Conservation (phyloP, 2,329 filamentous ascomycete species). For the Botrytis pseudocinerea region DNA sequence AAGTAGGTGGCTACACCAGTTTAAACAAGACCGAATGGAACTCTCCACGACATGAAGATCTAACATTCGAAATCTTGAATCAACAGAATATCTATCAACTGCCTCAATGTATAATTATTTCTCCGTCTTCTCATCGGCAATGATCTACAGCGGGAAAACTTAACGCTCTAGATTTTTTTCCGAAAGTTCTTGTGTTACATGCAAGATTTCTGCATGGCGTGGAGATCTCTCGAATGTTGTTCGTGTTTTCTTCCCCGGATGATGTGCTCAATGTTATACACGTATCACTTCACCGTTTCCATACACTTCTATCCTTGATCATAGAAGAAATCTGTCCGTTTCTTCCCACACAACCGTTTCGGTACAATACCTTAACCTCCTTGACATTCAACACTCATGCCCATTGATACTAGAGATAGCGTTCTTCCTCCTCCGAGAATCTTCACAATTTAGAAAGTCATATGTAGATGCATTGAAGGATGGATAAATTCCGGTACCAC, state of each 20-base stretch:
- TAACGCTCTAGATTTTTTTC: background rate
- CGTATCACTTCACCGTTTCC: background rate
- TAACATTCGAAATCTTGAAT: background rate
- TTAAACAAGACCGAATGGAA: background rate
- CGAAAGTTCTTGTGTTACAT: background rate
- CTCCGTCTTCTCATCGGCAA: background rate
- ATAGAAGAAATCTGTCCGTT: background rate
- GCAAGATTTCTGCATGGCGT: background rate
- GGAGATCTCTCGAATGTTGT: background rate
- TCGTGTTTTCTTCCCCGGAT: background rate
- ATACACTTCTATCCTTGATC: background rate
- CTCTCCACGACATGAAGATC: background rate
- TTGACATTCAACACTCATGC: background rate
- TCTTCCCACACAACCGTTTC: background rate
- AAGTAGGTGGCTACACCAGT: background rate
- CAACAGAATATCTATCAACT: background rate
- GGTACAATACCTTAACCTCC: background rate
- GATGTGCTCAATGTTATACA: background rate
- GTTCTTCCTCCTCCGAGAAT: background rate
- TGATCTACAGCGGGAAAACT: background rate
- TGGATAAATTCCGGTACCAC: slow-evolving; percentile 7
- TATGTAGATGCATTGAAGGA: background rate
- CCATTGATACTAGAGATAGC: background rate
- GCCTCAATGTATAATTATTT: background rate
- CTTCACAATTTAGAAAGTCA: background rate